Evolutionary conservation across 1,284 basidiomycete species (phyloP), one percentile per base, ranked within the genome.

Genomic region (Moesziomyces globuligerus): DNA sequence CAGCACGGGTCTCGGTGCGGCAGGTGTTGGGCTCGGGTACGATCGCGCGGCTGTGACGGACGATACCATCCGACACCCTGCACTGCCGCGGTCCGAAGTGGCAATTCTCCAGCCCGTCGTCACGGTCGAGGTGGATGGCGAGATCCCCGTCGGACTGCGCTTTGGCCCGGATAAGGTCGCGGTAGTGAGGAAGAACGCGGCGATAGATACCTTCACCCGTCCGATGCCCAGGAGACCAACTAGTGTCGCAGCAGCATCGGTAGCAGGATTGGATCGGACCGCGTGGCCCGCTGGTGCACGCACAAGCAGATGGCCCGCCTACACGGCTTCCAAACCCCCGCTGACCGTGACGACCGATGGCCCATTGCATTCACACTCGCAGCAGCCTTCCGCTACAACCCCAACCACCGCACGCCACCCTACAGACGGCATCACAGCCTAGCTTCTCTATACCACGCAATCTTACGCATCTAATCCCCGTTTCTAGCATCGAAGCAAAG

Each of bases 71-170:
- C 93, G 89, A 76, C 94, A 96, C 78, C 88, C 91, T 15, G 90
- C 94, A 1, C 92, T 92, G 3, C 91, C 92, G 2, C 86, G 92
- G 24, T 92, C 90, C 65, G 93, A 96, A 74, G 89, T 95, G 7
- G 91, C 93, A 4, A 87, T 92, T 25, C 88, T 96, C 3, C 94
- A 96, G 78, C 94, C 94, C 24, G 91, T 95, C 34, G 85, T 95
- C 72, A 60, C 67, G 9, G 52, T 65, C 11, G 51, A 66, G 8
- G 48, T 66, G 3, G 60, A 58, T 18, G 61, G 58, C 4, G 72
- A 74, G 21, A 62, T 70, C 9, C 62, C 68, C 0, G 49, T 41
- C 4, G 53, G 50, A 2, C 7, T 74, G 0, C 44, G 59, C 13
- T 74, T 74, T 44, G 57, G 45, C 0, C 57, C 66, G 6, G 60